Conservation (phyloP, 352 stramenopile species). For the Halophytophthora polymorphica region DNA sequence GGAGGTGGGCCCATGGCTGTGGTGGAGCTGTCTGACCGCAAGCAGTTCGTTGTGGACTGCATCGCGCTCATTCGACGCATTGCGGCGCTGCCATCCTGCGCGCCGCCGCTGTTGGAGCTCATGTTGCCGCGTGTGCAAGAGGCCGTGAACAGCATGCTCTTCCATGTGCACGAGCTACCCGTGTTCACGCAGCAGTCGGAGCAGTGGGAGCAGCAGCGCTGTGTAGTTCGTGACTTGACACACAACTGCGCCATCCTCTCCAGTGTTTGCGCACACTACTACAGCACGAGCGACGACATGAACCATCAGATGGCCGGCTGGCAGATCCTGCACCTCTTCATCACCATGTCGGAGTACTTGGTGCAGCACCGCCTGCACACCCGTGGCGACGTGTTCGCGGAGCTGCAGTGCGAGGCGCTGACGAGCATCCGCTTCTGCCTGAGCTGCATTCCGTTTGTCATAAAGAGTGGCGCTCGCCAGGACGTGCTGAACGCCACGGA, state of each 20-base stretch:
- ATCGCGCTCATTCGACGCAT: slow-evolving; percentile 71
- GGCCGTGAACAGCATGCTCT: slow-evolving; percentile 35
- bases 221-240: slow-evolving; percentile 57
- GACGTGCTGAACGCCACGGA: slow-evolving; percentile 53
- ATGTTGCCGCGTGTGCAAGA: slow-evolving; percentile 50
- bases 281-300: slow-evolving; percentile 52
- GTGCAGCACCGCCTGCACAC: slow-evolving; percentile 57
- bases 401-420: slow-evolving; percentile 63
- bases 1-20: slow-evolving; percentile 18
- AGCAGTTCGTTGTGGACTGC: slow-evolving; percentile 74
- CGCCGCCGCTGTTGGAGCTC: slow-evolving; percentile 44
- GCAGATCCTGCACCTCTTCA: slow-evolving; percentile 64
- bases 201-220: slow-evolving; percentile 46
- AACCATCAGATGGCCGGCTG: slow-evolving; percentile 59
- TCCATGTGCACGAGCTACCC: slow-evolving; percentile 46
- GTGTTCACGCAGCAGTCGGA: slow-evolving; percentile 36
- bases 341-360: slow-evolving; percentile 58
- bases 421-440: slow-evolving; percentile 57
- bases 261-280: slow-evolving; percentile 58
- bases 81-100: slow-evolving; percentile 53
- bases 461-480: slow-evolving; percentile 44
- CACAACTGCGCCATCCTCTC: slow-evolving; percentile 54
- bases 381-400: slow-evolving; percentile 46
- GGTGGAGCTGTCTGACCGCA: slow-evolving; percentile 61
- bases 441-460: slow-evolving; percentile 61